Percentiles rank a stretch among this genome's conserved stretches.
These are phyloP conservation scores for Choiromyces venosus DNA, from an alignment of 495 filamentous ascomycete genomes.

Conservation along the genomic window DNA sequence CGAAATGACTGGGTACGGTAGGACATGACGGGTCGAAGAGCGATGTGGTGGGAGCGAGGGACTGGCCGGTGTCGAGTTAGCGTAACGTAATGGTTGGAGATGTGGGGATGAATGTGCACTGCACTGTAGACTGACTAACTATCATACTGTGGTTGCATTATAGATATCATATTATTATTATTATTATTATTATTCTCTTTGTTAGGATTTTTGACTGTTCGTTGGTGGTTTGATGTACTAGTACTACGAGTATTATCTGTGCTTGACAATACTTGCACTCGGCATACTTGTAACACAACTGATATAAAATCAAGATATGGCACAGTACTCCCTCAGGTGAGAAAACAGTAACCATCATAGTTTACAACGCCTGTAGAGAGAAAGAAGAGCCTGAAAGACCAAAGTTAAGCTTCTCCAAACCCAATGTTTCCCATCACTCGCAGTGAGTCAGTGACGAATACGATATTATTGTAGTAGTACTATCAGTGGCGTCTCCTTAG, in stretches of 20 bases:
- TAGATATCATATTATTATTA: background rate
- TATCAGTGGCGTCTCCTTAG: background rate
- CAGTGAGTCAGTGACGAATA: background rate
- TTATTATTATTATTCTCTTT: background rate
- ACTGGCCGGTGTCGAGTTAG: background rate
- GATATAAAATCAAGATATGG: no score
- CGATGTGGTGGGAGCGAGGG: no score
- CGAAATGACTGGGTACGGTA: background rate
- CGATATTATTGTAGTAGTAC: no score
- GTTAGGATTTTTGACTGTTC: background rate
- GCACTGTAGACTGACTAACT: no score
- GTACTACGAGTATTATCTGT: no score
- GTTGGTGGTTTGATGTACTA: background rate
- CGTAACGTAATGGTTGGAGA: background rate
- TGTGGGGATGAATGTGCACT: background rate
- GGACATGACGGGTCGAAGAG: background rate
- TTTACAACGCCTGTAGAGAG: no score
- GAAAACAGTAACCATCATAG: background rate
- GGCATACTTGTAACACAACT: no score
- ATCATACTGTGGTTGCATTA: no score
- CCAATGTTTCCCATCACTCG: background rate
- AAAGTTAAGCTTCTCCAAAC: background rate
- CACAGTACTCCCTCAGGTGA: background rate
- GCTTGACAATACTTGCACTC: no score
- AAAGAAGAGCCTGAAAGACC: background rate